phyloP scores from a whole-genome alignment of 495 filamentous ascomycete genomes.

The Aspergillus steynii region DNA sequence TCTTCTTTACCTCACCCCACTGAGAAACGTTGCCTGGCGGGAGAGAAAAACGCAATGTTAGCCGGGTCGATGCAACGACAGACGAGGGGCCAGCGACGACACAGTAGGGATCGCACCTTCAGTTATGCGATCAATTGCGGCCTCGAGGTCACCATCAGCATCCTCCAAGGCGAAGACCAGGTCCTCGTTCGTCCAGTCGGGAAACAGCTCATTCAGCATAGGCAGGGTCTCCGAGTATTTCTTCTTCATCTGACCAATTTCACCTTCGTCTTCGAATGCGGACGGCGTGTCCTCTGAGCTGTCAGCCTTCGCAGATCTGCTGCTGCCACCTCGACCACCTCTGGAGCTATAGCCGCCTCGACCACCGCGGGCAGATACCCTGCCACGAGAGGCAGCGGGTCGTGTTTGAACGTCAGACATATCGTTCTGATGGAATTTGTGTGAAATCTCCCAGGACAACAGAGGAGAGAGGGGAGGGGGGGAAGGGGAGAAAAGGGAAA shows the following conservation, averaged over 20 bases:
- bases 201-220: slow-evolving; percentile 85
- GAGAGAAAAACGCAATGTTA: slow-evolving; percentile 11
- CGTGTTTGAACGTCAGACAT: slow-evolving; percentile 96
- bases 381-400: slow-evolving; percentile 72
- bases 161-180: slow-evolving; percentile 89
- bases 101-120: slow-evolving; percentile 63
- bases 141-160: slow-evolving; percentile 82
- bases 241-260: slow-evolving; percentile 89
- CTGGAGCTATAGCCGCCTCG: slow-evolving; percentile 76
- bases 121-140: slow-evolving; percentile 83
- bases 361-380: slow-evolving; percentile 78
- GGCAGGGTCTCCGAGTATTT: slow-evolving; percentile 72
- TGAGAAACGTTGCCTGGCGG: slow-evolving; percentile 78
- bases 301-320: slow-evolving; percentile 73
- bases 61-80: slow-evolving; percentile 2
- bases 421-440: slow-evolving; percentile 30
- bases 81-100: slow-evolving; percentile 5
- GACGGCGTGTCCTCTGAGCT: slow-evolving; percentile 51
- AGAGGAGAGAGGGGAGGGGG: slow-evolving; percentile 34
- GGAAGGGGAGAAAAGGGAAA: slow-evolving; percentile 36
- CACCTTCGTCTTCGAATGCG: slow-evolving; percentile 79
- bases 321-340: slow-evolving; percentile 64
- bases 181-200: slow-evolving; percentile 89
- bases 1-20: slow-evolving; percentile 96
- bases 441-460: slow-evolving; percentile 21